Percentiles rank a stretch among this genome's conserved stretches.
Evolutionary conservation across 805 yeast genomes (phyloP).

Genomic region (Hanseniaspora lindneri): DNA sequence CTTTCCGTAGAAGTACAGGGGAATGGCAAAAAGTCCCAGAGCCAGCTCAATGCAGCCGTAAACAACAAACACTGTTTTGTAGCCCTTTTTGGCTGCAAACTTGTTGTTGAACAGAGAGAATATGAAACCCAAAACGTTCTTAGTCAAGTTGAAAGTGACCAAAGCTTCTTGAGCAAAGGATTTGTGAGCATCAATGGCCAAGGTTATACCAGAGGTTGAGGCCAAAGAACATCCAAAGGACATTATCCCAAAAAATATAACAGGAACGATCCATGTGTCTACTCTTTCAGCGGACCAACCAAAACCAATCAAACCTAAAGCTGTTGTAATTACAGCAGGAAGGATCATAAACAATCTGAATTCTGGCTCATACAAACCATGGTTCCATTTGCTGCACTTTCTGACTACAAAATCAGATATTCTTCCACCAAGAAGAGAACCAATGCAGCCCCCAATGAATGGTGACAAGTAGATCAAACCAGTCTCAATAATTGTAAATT

Average conservation of each 20-base stretch:
- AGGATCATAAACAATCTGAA: constrained; percentile 29
- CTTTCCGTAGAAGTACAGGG: constrained; percentile 46
- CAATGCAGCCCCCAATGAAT: constrained; percentile 46
- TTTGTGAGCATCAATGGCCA: constrained; percentile 45
- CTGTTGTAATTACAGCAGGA: constrained; percentile 36
- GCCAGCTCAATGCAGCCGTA: constrained; percentile 43
- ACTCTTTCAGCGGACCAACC: constrained; percentile 44
- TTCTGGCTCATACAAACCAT: constrained; percentile 53
- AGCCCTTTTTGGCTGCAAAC: constrained; percentile 34
- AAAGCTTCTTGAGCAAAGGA: constrained; percentile 48
- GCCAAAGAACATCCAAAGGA: constrained; percentile 53
- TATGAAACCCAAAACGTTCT: constrained; percentile 44
- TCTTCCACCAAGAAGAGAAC: constrained; percentile 44
- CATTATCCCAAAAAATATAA: constrained; percentile 43
- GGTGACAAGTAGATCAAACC: constrained; percentile 47
- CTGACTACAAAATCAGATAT: constrained; percentile 40
- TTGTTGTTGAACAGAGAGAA: constrained; percentile 46
- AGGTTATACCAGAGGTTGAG: constrained; percentile 50
- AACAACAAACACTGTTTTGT: constrained; percentile 37
- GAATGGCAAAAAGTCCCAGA: constrained; percentile 39
- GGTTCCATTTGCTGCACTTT: constrained; percentile 34
- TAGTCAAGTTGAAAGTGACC: constrained; percentile 43
- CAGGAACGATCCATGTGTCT: constrained; percentile 47
- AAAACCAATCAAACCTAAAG: constrained; percentile 44
- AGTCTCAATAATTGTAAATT: constrained; percentile 35